phyloP scores from a whole-genome alignment of 2,329 filamentous ascomycete genomes.

The Fusarium sterilihyphosum region DNA sequence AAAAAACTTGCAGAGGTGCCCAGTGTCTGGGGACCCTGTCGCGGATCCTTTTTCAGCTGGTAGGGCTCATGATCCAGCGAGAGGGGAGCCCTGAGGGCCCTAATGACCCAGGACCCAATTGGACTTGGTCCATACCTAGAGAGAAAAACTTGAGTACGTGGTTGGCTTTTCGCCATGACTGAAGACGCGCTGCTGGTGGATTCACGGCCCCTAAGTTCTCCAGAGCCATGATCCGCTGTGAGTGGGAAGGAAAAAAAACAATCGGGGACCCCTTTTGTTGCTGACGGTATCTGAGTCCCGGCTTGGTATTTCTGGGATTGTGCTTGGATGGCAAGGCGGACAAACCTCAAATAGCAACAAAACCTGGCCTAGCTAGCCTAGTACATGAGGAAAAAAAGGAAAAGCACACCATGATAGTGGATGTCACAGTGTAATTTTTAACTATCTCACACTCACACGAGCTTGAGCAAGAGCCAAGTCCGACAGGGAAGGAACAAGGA shows the following conservation, averaged over 20 bases:
- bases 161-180: constrained; percentile 1
- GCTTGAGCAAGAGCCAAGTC: constrained; percentile 20
- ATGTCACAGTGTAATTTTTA: constrained; percentile 22
- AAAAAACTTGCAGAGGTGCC: constrained; percentile 20
- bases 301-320: constrained; percentile 21
- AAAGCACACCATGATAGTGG: background rate
- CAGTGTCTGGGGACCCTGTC: constrained; percentile 30
- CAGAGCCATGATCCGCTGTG: constrained; percentile 32
- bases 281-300: constrained; percentile 14
- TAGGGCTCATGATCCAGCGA: constrained; percentile 24
- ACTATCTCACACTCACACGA: constrained; percentile 21
- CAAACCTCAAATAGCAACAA: constrained; percentile 24
- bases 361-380: background rate
- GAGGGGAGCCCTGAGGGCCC: background rate
- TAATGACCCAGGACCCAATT: background rate
- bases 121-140: background rate
- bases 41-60: constrained; percentile 42
- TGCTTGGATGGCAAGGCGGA: constrained; percentile 20
- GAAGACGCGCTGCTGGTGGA: constrained; percentile 24
- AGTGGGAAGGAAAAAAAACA: background rate
- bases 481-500: constrained; percentile 32
- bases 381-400: background rate
- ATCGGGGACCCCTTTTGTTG: constrained; percentile 22
- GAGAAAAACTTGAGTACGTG: constrained; percentile 12
- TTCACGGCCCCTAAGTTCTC: constrained; percentile 30